These are phyloP conservation scores for Globisporangium yorkense DNA, from an alignment of 352 stramenopile species.

Conservation along the genomic window DNA sequence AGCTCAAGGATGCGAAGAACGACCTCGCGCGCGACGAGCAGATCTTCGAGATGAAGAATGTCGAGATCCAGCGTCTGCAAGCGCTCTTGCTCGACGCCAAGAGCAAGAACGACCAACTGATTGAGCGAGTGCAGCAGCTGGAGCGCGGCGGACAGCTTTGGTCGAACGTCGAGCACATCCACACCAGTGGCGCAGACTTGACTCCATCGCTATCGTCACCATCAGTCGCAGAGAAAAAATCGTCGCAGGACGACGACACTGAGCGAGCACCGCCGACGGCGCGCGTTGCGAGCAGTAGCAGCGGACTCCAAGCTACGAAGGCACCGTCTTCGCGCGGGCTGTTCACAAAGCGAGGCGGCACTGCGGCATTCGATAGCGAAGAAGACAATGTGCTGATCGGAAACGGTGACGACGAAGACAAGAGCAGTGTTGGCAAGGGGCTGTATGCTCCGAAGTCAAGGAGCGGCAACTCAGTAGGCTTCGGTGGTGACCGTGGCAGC, in stretches of 20 bases:
- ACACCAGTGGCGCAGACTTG: neutral
- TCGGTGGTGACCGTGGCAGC: neutral
- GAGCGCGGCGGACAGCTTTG: slow-evolving; percentile 63
- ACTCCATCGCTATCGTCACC: slow-evolving; percentile 1
- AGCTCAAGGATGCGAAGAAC: slow-evolving; percentile 58
- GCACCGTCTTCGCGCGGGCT: slow-evolving; percentile 43
- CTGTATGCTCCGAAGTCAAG: slow-evolving; percentile 13
- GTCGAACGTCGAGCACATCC: slow-evolving; percentile 31
- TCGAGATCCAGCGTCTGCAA: slow-evolving; percentile 64
- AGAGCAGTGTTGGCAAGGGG: neutral
- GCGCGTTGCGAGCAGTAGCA: neutral
- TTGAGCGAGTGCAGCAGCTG: slow-evolving; percentile 61
- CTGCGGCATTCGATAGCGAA: slow-evolving; percentile 28
- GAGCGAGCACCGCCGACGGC: slow-evolving; percentile 2
- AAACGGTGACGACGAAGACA: slow-evolving; percentile 32
- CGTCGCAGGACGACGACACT: slow-evolving; percentile 11
- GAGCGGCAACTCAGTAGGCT: slow-evolving; percentile 1
- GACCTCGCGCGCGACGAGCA: slow-evolving; percentile 71
- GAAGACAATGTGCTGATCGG: slow-evolving; percentile 69
- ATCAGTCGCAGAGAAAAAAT: slow-evolving; percentile 6
- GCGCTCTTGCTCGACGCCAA: slow-evolving; percentile 53
- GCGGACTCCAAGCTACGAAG: slow-evolving; percentile 17
- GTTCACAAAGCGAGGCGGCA: slow-evolving; percentile 43
- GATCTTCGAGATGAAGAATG: slow-evolving; percentile 85
- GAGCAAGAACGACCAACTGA: slow-evolving; percentile 66